Percentiles rank a stretch among this genome's conserved stretches.
phyloP scores from a whole-genome alignment of 2,329 filamentous ascomycete genomes.

The Fusarium papillatum region DNA sequence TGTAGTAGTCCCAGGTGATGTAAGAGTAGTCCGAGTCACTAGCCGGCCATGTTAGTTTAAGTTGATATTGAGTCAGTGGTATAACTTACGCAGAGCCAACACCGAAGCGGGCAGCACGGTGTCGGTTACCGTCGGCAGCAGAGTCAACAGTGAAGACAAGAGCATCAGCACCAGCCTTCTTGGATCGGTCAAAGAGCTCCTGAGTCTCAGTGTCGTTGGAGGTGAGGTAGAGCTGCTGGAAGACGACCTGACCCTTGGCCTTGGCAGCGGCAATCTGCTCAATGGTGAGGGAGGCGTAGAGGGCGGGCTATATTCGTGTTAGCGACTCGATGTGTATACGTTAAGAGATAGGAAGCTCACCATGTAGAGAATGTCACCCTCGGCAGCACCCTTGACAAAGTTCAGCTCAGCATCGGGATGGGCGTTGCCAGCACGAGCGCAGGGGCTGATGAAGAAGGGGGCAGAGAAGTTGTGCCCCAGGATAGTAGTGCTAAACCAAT shows the following conservation, averaged over 20 bases:
- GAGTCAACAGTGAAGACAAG: conserved; percentile 57
- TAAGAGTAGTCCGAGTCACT: conserved; percentile 42
- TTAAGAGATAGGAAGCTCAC: conserved; percentile 27
- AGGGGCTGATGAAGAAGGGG: conserved; percentile 68
- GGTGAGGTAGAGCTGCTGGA: conserved; percentile 51
- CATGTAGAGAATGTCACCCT: conserved; percentile 65
- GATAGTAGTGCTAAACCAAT: conserved; percentile 57
- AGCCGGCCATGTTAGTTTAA: not conserved
- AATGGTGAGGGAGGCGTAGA: conserved; percentile 50
- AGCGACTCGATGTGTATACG: not conserved
- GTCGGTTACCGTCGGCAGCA: conserved; percentile 54
- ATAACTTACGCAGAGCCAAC: conserved; percentile 51
- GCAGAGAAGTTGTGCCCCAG: conserved; percentile 66
- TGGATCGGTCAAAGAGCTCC: conserved; percentile 46
- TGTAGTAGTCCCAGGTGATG: conserved; percentile 54
- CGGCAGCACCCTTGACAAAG: conserved; percentile 62
- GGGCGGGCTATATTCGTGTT: conserved; percentile 45
- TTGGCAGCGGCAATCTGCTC: conserved; percentile 55
- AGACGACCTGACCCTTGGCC: conserved; percentile 52
- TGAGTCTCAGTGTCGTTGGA: conserved; percentile 51
- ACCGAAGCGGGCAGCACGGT: conserved; percentile 55
- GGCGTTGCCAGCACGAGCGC: conserved; percentile 59
- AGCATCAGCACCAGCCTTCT: conserved; percentile 51
- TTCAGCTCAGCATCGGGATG: conserved; percentile 62
- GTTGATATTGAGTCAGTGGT: not conserved